These are phyloP conservation scores for Crithidia acanthocephali DNA, from an alignment of 208 protist genomes.

Conservation along the genomic window DNA sequence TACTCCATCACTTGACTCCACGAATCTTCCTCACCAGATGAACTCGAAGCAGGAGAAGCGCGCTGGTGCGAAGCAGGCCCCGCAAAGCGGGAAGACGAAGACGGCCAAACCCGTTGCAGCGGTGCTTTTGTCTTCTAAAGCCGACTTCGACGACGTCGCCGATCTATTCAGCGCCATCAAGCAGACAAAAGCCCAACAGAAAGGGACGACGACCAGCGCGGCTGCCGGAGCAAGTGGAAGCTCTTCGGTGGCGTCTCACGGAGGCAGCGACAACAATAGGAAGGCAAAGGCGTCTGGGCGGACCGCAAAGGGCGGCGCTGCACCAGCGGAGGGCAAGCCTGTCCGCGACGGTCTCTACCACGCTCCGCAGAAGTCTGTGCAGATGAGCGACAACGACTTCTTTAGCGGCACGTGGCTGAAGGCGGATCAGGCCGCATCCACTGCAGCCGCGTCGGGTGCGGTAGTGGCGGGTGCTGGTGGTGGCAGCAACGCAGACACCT, in stretches of 20 bases:
- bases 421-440: constrained; percentile 19
- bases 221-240: too few relatives aligned
- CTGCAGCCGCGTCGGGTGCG: background rate
- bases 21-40: constrained; percentile 6
- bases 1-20: background rate
- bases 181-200: constrained; percentile 19
- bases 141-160: constrained; percentile 29
- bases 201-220: background rate
- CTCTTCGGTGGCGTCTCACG: background rate
- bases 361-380: constrained; percentile 72
- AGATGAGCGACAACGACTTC: constrained; percentile 82
- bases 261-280: background rate
- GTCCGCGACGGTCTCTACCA: constrained; percentile 77
- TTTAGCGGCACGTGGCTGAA: constrained; percentile 60
- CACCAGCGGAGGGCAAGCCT: constrained; percentile 9
- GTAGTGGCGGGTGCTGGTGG: background rate
- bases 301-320: background rate
- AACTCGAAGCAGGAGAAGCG: constrained; percentile 17
- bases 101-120: background rate
- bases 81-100: background rate
- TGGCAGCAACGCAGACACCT: constrained; percentile 4
- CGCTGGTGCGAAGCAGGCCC: constrained; percentile 12
- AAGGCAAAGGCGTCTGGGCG: background rate
- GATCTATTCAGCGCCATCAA: constrained; percentile 30
- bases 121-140: background rate